Evolutionary conservation across 2,329 filamentous ascomycete genomes (phyloP).

Genomic region (Daldinia sp.): DNA sequence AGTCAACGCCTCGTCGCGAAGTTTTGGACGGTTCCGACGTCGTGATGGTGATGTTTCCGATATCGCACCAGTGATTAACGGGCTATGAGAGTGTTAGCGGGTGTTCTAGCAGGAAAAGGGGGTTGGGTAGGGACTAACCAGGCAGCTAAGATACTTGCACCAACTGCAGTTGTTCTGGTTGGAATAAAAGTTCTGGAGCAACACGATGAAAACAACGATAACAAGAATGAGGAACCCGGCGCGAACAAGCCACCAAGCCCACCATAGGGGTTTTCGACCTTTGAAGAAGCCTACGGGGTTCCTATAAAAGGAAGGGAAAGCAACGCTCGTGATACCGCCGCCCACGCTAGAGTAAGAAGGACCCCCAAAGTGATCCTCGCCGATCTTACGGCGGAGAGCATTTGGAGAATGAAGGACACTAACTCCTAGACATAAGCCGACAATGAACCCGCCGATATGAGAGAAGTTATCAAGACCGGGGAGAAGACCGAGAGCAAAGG

Average conservation of each 20-base stretch:
- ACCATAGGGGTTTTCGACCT: constrained; percentile 92
- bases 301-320: constrained; percentile 67
- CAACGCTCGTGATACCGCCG: constrained; percentile 57
- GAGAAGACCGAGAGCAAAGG: constrained; percentile 90
- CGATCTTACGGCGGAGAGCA: constrained; percentile 78
- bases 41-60: constrained; percentile 46
- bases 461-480: constrained; percentile 97
- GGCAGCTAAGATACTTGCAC: constrained; percentile 95
- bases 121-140: constrained; percentile 71
- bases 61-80: constrained; percentile 52
- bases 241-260: constrained; percentile 94
- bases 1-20: constrained; percentile 34
- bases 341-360: constrained; percentile 78
- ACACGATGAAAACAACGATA: constrained; percentile 84
- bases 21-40: constrained; percentile 28
- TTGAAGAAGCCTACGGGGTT: constrained; percentile 86
- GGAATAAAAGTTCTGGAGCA: constrained; percentile 92
- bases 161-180: constrained; percentile 81
- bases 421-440: constrained; percentile 88
- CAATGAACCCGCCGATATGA: constrained; percentile 95
- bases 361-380: constrained; percentile 63
- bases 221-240: constrained; percentile 82
- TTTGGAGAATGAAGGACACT: constrained; percentile 91
- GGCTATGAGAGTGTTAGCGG: constrained; percentile 41
- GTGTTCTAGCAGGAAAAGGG: neutral